Evolutionary conservation across 306 rosid species (phyloP).

Genomic region (Cicer pinnatifidum): DNA sequence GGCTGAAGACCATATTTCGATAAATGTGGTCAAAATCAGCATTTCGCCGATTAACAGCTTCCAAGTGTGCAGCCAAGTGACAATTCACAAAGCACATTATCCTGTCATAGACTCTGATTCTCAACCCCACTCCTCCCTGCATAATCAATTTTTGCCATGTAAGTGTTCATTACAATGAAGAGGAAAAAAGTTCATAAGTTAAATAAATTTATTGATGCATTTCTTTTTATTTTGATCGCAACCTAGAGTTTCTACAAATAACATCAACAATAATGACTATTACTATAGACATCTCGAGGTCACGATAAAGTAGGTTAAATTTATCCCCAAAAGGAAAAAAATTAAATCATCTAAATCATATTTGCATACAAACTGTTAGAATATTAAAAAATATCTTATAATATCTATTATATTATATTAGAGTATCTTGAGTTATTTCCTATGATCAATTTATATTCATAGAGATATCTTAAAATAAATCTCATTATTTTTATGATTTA

Average conservation of each 20-base stretch:
- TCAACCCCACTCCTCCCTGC: constrained; percentile 99
- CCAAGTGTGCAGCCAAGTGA: constrained; percentile 99
- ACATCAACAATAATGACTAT: constrained; percentile 9
- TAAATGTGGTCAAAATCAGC: constrained; percentile 97
- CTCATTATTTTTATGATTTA: no score
- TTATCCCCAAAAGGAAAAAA: not conserved
- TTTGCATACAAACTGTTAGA: not conserved
- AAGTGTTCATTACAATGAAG: constrained; percentile 41
- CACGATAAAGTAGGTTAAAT: constrained; percentile 4
- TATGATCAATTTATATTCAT: no score
- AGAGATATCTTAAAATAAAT: no score
- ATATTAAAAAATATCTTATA: no score
- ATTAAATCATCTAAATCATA: not conserved
- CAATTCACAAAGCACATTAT: constrained; percentile 99
- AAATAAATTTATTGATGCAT: constrained; percentile 22
- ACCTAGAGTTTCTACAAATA: constrained; percentile 22
- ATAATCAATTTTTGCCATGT: constrained; percentile 47
- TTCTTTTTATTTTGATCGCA: not conserved
- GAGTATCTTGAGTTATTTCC: no score
- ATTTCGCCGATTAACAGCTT: constrained; percentile 93
- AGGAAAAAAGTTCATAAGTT: constrained; percentile 22
- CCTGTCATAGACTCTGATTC: constrained; percentile 92
- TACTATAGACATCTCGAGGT: not conserved
- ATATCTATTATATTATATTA: no score
- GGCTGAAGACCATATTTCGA: constrained; percentile 87